A percentile compares a stretch with the other conserved stretches of the same genome.
Conservation (phyloP, 352 stramenopile species). For the Phytophthora pistaciae region DNA sequence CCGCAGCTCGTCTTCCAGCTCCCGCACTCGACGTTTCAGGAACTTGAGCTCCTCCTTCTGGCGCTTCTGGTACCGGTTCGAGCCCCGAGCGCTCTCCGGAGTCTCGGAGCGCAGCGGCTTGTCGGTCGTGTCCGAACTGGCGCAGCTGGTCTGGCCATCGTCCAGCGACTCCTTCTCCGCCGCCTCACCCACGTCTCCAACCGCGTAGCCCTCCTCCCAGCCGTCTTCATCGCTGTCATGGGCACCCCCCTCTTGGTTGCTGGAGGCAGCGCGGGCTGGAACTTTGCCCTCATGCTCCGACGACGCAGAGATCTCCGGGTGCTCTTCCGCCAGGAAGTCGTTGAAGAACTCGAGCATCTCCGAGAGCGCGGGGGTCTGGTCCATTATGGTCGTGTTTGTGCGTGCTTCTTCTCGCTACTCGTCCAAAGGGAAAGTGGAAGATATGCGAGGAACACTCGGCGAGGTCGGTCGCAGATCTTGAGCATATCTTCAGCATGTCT, state of each 20-base stretch:
- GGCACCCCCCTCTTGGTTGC: not conserved
- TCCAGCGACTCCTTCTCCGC: slow-evolving; percentile 13
- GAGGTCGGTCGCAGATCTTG: not conserved
- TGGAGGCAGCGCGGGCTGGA: not conserved
- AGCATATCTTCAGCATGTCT: not conserved
- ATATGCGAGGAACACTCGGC: not conserved
- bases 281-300: not conserved
- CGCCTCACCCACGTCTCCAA: not conserved
- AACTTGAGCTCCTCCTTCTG: slow-evolving; percentile 51
- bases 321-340: slow-evolving; percentile 22
- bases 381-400: not conserved
- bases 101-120: not conserved
- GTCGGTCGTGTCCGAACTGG: slow-evolving; percentile 2
- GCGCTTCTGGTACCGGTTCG: slow-evolving; percentile 41
- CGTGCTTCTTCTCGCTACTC: not conserved
- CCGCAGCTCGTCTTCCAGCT: slow-evolving; percentile 39
- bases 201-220: slow-evolving; percentile 13
- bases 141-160: slow-evolving; percentile 11
- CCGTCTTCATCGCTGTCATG: slow-evolving; percentile 9
- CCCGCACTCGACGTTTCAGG: slow-evolving; percentile 42
- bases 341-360: slow-evolving; percentile 25
- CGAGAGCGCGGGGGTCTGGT: slow-evolving; percentile 1
- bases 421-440: slow-evolving; percentile 8
- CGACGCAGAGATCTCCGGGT: not conserved
- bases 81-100: not conserved